A percentile compares a stretch with the other conserved stretches of the same genome.
These are phyloP conservation scores for Cicer yamashitae DNA, from an alignment of 306 rosid genomes.

Conservation along the genomic window DNA sequence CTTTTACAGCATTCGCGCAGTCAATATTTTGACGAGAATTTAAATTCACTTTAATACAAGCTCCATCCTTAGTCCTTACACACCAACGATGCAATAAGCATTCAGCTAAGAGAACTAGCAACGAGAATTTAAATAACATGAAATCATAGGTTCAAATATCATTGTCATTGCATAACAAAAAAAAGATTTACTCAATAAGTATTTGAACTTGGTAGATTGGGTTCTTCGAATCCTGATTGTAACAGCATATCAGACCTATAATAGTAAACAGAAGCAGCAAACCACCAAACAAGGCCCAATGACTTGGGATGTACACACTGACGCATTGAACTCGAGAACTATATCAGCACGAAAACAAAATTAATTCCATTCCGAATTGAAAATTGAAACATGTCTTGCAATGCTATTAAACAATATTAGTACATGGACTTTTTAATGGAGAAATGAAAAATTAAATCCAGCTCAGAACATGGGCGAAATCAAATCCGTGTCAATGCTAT, in stretches of 20 bases:
- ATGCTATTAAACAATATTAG: not conserved
- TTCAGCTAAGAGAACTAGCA: not conserved
- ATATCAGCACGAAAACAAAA: not conserved
- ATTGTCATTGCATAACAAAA: not conserved
- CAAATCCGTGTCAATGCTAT: constrained; percentile 29
- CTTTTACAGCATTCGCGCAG: no score
- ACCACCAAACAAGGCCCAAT: not conserved
- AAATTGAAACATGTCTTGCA: constrained; percentile 12
- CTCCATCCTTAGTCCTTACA: no score
- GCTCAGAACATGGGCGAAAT: constrained; percentile 1
- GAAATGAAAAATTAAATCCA: not conserved
- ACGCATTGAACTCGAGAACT: not conserved
- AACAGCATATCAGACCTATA: not conserved
- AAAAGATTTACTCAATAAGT: not conserved
- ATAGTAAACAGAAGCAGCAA: not conserved
- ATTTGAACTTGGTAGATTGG: not conserved
- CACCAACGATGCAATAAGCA: not conserved
- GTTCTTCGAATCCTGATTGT: not conserved
- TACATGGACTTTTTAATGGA: not conserved
- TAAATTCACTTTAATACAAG: no score
- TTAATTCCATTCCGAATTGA: constrained; percentile 15
- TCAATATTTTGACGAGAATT: no score
- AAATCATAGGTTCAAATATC: not conserved
- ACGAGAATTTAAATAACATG: not conserved
- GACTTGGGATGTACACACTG: not conserved